phyloP scores from a whole-genome alignment of 257 asterid species.

The Cinchona pubescens region DNA sequence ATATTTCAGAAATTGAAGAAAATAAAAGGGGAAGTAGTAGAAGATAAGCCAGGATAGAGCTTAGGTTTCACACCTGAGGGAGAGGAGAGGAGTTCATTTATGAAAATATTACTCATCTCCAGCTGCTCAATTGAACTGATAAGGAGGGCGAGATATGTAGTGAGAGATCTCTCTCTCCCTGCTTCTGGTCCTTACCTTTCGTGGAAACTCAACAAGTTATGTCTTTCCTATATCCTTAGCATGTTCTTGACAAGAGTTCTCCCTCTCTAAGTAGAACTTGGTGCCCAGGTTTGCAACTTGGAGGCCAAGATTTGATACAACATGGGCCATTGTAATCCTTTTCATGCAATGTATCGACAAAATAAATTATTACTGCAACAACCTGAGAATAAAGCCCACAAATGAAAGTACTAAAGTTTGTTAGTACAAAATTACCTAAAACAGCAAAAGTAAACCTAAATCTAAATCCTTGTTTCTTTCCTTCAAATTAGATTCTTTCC shows the following conservation, averaged over 20 bases:
- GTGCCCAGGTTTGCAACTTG: neutral
- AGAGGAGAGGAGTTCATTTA: too few relatives aligned
- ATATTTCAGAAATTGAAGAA: neutral
- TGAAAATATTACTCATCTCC: too few relatives aligned
- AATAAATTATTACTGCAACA: too few relatives aligned
- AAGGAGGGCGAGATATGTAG: neutral
- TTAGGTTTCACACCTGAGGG: too few relatives aligned
- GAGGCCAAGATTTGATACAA: neutral
- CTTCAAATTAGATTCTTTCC: neutral
- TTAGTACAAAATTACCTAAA: too few relatives aligned
- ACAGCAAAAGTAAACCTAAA: neutral
- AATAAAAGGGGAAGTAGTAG: neutral
- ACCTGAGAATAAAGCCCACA: neutral
- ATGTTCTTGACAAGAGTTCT: neutral
- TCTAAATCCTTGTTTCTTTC: too few relatives aligned
- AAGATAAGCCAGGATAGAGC: neutral
- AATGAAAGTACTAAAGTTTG: neutral
- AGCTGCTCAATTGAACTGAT: too few relatives aligned
- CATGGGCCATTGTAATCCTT: neutral
- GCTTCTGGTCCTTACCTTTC: neutral
- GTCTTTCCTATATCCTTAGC: neutral
- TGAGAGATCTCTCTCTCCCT: neutral
- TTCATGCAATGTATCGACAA: neutral
- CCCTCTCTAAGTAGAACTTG: neutral
- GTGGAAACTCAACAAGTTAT: neutral